Base-by-base conservation (phyloP, 805 yeast species). In the Phaffomyces antillensis region DNA sequence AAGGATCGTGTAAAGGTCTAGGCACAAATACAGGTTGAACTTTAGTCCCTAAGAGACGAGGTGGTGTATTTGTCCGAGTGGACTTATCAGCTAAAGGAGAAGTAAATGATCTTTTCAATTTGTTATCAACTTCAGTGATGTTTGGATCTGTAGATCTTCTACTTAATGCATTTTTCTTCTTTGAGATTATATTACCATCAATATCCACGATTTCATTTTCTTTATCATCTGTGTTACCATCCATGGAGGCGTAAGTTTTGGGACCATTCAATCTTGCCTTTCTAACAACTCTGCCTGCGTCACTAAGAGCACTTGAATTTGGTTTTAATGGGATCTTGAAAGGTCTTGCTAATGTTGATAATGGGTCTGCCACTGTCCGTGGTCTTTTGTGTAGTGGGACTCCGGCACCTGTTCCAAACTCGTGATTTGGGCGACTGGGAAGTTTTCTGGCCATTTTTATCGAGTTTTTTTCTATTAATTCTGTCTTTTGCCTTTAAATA, bases 1-100 rank as follows among this genome's bases (percentile, higher is more conserved):
- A 73, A 0, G 99, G 99, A 65, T 93, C 99, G 60, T 91, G 95
- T n/a, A 93, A 70, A 1, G 99, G 95, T 46, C 89, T 68, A 5
- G 98, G 96, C n/a, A 86, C 85, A 43, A 86, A 65, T 1, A 77
- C 70, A 2, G 79, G 75, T 50, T 79, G 77, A 34, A 83, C 76
- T 50, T 83, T 77, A 46, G 89, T 88, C 0, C 99, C 99, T 48
- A 91, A 68, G 0, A 95, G 86, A 0, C 95, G 86, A 0, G 96
- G 90, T 1, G 89, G 71, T 25, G 53, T 57, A 5, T 58, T 54
- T 24, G 58, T 13, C 11, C 41, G 43, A 11, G 45, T 47, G 3
- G 55, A 31, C 36, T 49, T 67, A 17, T 68, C 69, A 23, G 70
- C 71, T 44, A 83, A 68, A 1, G 95, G 95, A 5, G 81, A 79